Percentiles rank a stretch among this genome's conserved stretches.
Conservation (phyloP, 768 basidiomycete genomes). For the Lepiota venenata region DNA sequence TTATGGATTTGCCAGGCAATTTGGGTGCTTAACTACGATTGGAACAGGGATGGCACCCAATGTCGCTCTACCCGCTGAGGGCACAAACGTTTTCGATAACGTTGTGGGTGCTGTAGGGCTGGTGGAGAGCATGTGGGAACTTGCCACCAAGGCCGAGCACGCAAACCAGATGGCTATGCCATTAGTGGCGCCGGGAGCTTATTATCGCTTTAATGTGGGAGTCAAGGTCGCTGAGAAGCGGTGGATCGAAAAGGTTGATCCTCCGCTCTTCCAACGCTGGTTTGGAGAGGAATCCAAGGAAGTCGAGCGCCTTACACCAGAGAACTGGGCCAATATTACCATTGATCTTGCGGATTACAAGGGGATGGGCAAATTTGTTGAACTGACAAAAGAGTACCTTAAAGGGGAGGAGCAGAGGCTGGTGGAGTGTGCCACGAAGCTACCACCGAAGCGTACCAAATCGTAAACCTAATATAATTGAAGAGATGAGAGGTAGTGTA, state of each 20-base stretch:
- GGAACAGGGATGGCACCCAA: constrained; percentile 24
- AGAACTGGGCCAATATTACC: constrained; percentile 19
- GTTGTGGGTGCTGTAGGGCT: constrained; percentile 8
- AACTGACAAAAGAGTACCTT: constrained; percentile 14
- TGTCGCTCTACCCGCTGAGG: constrained; percentile 14
- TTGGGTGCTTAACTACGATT: constrained; percentile 21
- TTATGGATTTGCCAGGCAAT: constrained; percentile 20
- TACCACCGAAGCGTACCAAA: constrained; percentile 5
- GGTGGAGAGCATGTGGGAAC: constrained; percentile 16
- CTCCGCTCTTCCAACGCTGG: constrained; percentile 13
- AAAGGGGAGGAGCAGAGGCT: constrained; percentile 12
- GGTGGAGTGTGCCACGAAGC: constrained; percentile 9
- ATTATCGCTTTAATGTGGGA: constrained; percentile 23
- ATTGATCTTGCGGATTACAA: constrained; percentile 19
- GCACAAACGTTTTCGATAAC: constrained; percentile 11
- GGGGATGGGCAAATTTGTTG: constrained; percentile 16
- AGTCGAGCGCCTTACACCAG: constrained; percentile 16
- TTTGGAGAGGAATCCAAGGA: constrained; percentile 12
- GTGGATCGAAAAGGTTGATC: constrained; percentile 20
- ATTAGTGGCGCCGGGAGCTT: constrained; percentile 15
- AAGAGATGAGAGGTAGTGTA: no score
- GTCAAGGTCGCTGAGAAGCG: constrained; percentile 19
- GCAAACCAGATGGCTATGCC: constrained; percentile 15
- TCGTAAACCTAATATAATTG: not conserved
- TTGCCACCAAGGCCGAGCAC: constrained; percentile 16